phyloP scores from a whole-genome alignment of 2,329 filamentous ascomycete genomes.

The Diatrype stigma region DNA sequence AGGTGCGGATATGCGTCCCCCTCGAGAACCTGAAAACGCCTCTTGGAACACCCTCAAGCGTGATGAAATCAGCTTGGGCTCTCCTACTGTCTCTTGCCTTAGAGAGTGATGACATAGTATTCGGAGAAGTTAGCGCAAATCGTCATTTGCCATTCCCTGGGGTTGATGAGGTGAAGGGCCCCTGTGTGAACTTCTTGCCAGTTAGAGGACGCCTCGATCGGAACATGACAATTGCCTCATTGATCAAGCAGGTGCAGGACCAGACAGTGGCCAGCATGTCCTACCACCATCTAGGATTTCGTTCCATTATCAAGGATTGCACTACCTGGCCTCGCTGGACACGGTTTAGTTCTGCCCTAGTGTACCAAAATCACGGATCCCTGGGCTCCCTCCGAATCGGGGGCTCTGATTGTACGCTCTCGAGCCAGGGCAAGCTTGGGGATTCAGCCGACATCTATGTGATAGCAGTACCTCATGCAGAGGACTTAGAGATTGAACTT shows the following conservation, averaged over 20 bases:
- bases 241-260: not conserved
- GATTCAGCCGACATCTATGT: not conserved
- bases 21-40: not conserved
- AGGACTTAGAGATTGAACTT: not conserved
- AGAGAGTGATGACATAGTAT: not conserved
- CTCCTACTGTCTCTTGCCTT: not conserved
- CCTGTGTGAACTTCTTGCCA: not conserved
- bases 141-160: not conserved
- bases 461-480: not conserved
- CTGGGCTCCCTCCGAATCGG: not conserved
- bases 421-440: not conserved
- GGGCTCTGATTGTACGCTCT: not conserved
- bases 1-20: not conserved
- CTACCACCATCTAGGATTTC: not conserved
- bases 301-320: not conserved
- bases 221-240: not conserved
- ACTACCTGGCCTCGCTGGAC: not conserved
- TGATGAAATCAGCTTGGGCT: not conserved
- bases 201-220: not conserved
- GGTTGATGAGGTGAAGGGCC: not conserved
- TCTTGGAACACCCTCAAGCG: not conserved
- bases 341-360: not conserved
- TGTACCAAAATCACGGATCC: not conserved
- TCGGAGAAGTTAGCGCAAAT: not conserved
- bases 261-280: not conserved